Evolutionary conservation across 23 red algal species (phyloP), one percentile per base, ranked within the genome.

Genomic region (Gracilaria gracilis): DNA sequence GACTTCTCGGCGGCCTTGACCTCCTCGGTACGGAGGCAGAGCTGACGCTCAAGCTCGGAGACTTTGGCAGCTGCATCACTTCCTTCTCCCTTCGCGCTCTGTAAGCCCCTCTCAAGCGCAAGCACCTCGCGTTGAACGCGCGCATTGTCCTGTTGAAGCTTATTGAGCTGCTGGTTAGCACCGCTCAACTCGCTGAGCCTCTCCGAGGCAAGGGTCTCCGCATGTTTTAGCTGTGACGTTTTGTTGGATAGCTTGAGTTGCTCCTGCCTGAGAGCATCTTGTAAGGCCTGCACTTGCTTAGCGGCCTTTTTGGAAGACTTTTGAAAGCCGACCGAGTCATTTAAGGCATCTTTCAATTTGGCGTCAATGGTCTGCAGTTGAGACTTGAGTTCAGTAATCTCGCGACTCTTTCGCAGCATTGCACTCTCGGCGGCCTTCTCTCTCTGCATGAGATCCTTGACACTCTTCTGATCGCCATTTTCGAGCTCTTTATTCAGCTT

Each of bases 401-500:
- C 86, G 14, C 86, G 58, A 39, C 51, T 57, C 34, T 89, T 89
- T 24, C 86, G 58, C 57, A 89, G 80, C 86, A 89, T 79, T 51
- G 86, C 86, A 34, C 86, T 89, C 25, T 89, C 86, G 16, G 86
- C 86, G 36, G 86, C 86, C 72, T 89, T 89, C 32, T 89, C 86
- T 51, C 86, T 23, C 72, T 78, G 50, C 70, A 89, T 78, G 62
- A 89, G 51, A 25, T 89, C 86, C 53, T 80, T 65, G 9, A 89
- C 86, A 67, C 74, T 80, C 74, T 89, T 89, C 70, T 75, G 50
- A 80, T 89, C 86, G 31, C 74, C 86, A 39, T 44, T 80, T 44
- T 89, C 86, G 15, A 89, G 53, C 86, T 89, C 86, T 44, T 79
- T 89, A 37, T 80, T 89, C 32, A 89, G 61, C 21, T 66, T 70